Evolutionary conservation across 1,284 basidiomycete genomes (phyloP).

Genomic region (Bjerkandera adusta): DNA sequence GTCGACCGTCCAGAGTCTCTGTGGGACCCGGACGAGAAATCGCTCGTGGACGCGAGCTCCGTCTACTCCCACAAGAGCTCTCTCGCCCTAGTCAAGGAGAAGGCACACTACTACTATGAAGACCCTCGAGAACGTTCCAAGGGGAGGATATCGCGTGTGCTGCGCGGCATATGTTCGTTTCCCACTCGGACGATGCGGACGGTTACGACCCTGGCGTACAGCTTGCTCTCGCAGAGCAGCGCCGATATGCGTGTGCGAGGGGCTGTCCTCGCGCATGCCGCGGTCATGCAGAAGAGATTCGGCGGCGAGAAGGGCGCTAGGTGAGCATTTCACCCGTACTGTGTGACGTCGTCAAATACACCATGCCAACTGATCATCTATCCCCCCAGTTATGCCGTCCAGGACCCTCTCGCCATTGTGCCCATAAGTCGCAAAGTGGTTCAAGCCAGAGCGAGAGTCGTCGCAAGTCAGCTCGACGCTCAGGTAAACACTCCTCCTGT

Average conservation of each 20-base stretch:
- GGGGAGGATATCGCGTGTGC: neutral
- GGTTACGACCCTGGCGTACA: neutral
- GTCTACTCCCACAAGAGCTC: neutral
- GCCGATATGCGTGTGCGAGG: conserved; percentile 2
- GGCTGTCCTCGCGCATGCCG: conserved; percentile 1
- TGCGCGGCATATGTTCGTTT: neutral
- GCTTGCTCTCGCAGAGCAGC: conserved; percentile 2
- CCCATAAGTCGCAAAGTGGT: no score
- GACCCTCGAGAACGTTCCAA: neutral
- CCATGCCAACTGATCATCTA: no score
- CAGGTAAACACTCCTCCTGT: neutral
- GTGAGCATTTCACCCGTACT: no score
- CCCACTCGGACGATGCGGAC: neutral
- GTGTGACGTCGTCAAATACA: no score
- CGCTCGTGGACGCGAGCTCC: neutral
- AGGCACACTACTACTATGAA: neutral
- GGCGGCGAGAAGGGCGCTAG: neutral
- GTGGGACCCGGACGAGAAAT: neutral
- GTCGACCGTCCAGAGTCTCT: neutral
- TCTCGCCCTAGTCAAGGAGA: neutral
- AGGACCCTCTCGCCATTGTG: no score
- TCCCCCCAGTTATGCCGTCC: no score
- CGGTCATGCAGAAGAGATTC: neutral
- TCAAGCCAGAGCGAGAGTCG: no score
- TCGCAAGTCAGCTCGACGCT: neutral